Percentiles rank a stretch among this genome's conserved stretches.
These are phyloP conservation scores for Hippophae rhamnoides DNA, from an alignment of 306 rosid genomes.

Conservation along the genomic window DNA sequence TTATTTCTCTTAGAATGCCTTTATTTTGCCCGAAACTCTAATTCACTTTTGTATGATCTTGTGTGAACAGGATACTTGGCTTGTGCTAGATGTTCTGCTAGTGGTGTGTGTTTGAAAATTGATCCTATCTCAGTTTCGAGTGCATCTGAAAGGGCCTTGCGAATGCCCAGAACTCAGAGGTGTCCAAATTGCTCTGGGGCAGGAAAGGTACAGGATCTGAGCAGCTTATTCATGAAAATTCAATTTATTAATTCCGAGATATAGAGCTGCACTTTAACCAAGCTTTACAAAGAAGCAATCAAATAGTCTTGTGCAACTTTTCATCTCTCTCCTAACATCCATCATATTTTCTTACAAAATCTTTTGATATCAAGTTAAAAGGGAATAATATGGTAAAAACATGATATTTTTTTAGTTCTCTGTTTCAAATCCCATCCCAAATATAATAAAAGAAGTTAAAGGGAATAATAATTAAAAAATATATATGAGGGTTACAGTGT, in stretches of 20 bases:
- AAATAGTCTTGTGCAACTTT: too few relatives aligned
- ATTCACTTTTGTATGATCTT: background rate
- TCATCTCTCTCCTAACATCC: too few relatives aligned
- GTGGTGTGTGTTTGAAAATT: constrained; percentile 66
- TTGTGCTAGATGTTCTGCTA: constrained; percentile 82
- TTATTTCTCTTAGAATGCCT: background rate
- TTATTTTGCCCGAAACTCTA: background rate
- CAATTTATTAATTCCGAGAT: background rate
- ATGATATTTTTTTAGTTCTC: too few relatives aligned
- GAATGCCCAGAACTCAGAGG: constrained; percentile 50
- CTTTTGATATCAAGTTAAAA: too few relatives aligned
- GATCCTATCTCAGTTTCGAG: constrained; percentile 49
- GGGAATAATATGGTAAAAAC: too few relatives aligned
- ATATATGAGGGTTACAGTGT: too few relatives aligned
- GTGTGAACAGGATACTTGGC: constrained; percentile 71
- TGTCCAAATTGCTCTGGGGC: constrained; percentile 76
- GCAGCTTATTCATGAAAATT: background rate
- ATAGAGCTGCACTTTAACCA: background rate
- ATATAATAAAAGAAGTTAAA: too few relatives aligned
- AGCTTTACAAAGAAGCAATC: background rate
- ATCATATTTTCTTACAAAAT: too few relatives aligned
- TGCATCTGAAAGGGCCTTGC: constrained; percentile 40
- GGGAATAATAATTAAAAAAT: too few relatives aligned
- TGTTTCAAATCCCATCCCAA: too few relatives aligned
- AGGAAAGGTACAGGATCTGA: constrained; percentile 57